Conservation (phyloP, 371 early-diverging fungal genomes). For the Mortierella sp. region DNA sequence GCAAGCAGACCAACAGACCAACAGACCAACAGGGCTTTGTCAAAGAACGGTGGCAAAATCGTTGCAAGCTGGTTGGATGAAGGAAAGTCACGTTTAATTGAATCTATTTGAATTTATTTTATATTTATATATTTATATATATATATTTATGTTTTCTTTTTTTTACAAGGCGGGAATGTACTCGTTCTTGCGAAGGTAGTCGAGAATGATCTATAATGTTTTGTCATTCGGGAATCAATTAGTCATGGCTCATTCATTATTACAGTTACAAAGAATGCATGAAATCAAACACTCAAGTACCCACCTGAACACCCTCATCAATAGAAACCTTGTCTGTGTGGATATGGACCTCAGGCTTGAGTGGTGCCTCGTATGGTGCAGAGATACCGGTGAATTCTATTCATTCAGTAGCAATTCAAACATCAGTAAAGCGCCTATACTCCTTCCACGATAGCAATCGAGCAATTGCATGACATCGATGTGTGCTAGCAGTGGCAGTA, state of each 20-base stretch:
- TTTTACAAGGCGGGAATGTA: constrained; percentile 26
- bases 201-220: constrained; percentile 32
- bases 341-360: constrained; percentile 87
- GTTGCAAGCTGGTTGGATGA: background rate
- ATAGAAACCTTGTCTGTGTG: constrained; percentile 80
- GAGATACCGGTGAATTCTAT: constrained; percentile 93
- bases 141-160: too few species aligned
- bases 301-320: constrained; percentile 74
- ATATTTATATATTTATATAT: too few species aligned
- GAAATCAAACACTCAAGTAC: background rate
- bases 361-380: constrained; percentile 93
- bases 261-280: background rate
- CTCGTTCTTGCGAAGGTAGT: constrained; percentile 48
- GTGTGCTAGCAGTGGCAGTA: background rate
- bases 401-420: too few species aligned
- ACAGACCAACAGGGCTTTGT: too few species aligned
- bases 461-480: background rate
- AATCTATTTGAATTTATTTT: background rate
- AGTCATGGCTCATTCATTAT: background rate
- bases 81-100: background rate
- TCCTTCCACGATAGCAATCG: background rate
- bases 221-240: background rate
- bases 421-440: constrained; percentile 6
- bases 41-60: background rate
- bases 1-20: too few species aligned